Conservation (phyloP, 106 monocot genomes). For the Acanthochlamys bracteata region DNA sequence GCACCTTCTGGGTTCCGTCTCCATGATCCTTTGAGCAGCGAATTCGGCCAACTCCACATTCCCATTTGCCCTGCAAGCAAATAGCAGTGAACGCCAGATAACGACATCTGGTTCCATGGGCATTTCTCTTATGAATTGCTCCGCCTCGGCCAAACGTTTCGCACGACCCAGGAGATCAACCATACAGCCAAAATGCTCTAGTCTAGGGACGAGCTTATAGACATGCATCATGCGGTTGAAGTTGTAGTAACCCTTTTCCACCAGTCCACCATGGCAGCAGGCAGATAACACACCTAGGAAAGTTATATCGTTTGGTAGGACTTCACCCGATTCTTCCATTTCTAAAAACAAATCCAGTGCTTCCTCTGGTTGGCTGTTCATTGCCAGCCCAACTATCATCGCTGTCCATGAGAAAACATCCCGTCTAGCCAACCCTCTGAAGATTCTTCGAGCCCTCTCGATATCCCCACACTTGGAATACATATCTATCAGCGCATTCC, state of each 20-base stretch:
- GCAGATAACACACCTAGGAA: slow-evolving; percentile 78
- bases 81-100: slow-evolving; percentile 68
- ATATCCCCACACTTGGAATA: slow-evolving; percentile 68
- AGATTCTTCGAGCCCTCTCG: slow-evolving; percentile 42
- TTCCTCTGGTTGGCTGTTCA: slow-evolving; percentile 43
- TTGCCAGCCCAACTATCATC: slow-evolving; percentile 63
- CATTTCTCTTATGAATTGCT: slow-evolving; percentile 47
- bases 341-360: no score
- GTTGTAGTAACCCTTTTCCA: slow-evolving; percentile 42
- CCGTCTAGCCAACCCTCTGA: slow-evolving; percentile 6
- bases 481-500: slow-evolving; percentile 63
- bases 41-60: slow-evolving; percentile 48
- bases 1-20: slow-evolving; percentile 39
- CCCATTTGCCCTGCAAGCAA: slow-evolving; percentile 37
- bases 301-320: slow-evolving; percentile 80
- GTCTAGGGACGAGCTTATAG: slow-evolving; percentile 38
- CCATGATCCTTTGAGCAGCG: slow-evolving; percentile 28
- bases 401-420: slow-evolving; percentile 66
- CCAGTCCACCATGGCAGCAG: slow-evolving; percentile 74
- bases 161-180: slow-evolving; percentile 86
- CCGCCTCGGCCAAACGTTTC: slow-evolving; percentile 39
- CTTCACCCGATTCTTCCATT: no score
- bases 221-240: slow-evolving; percentile 39
- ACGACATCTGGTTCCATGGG: slow-evolving; percentile 67
- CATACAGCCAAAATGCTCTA: slow-evolving; percentile 78